phyloP scores from a whole-genome alignment of 345 rosid genomes.

The Melaleuca quinquenervia region DNA sequence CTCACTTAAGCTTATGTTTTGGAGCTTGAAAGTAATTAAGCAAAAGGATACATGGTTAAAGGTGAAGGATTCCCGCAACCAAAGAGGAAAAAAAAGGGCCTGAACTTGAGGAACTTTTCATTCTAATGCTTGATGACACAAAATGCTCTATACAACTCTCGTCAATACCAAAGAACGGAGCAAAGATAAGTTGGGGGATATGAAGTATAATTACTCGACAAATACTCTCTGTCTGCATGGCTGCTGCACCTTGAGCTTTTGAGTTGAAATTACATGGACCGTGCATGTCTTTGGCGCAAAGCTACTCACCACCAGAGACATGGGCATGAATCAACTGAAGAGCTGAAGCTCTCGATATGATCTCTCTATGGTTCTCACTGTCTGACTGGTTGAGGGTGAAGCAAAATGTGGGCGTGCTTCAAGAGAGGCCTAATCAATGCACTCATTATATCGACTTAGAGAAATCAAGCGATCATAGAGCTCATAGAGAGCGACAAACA shows the following conservation, averaged over 20 bases:
- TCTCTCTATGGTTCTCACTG: not conserved
- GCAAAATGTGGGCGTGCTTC: not conserved
- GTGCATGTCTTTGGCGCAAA: not conserved
- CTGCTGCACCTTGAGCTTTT: not conserved
- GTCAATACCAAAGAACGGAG: not conserved
- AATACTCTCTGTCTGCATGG: not conserved
- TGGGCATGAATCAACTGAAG: not conserved
- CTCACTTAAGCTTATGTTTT: not conserved
- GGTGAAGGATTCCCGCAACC: not conserved
- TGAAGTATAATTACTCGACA: not conserved
- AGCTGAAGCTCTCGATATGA: not conserved
- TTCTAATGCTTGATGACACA: not conserved
- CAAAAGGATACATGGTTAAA: not conserved
- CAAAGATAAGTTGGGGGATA: not conserved
- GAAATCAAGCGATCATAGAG: not conserved
- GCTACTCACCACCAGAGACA: not conserved
- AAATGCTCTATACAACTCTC: not conserved
- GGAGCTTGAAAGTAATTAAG: not conserved
- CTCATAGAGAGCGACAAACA: not conserved
- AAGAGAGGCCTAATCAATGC: not conserved
- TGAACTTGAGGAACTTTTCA: not conserved
- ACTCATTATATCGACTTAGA: not conserved
- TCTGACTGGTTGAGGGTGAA: not conserved
- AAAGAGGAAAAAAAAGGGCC: not conserved
- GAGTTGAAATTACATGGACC: not conserved